Base-by-base conservation (phyloP, 2,329 filamentous ascomycete species). In the Canariomyces notabilis region DNA sequence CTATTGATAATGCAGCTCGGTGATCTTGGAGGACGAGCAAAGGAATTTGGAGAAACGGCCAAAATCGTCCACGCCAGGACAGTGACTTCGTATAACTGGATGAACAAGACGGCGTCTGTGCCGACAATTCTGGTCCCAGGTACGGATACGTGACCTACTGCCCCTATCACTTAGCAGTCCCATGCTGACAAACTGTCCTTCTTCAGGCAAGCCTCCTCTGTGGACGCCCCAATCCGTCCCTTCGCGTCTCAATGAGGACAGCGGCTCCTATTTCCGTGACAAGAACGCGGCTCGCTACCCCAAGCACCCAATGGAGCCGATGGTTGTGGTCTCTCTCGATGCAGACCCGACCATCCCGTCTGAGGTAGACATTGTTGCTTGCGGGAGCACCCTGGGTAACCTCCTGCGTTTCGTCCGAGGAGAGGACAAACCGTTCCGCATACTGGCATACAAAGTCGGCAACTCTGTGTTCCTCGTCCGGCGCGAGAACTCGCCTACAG, bases 381-480 rank as follows among this genome's bases (percentile, higher is more conserved):
- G 82, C 48, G 71, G 71, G 0, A 83, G 74, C 53, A 83, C 79
- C 0, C 49, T 86, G 0, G 76, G 79, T 0, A 82, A 77, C 56
- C 70, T 87, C 0, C 63, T 84, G 1, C 70, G 78, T 1, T 85
- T 82, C 51, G 65, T 70, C 4, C 63, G 69, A 2, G 66, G 66
- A 0, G 50, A 67, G 2, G 64, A 73, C 12, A 67, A 68, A 37
- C 44, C 68, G 0, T 85, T 85, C 54, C 73, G 81, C 2, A 77
- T 85, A 49, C 64, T 76, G 2, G 69, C 83, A 4, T 75, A 85
- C 49, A 59, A 68, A 0, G 62, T 85, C 1, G 73, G 71, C 2
- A 66, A 72, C 14, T 80, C 78, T 0, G 70, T 85, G 0, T 83
- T 87, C 62, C 73, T 88, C 39, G 61, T 82, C 11, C 76, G 83